Evolutionary conservation across 306 rosid species (phyloP).

Genomic region (Leucaena leucocephala): DNA sequence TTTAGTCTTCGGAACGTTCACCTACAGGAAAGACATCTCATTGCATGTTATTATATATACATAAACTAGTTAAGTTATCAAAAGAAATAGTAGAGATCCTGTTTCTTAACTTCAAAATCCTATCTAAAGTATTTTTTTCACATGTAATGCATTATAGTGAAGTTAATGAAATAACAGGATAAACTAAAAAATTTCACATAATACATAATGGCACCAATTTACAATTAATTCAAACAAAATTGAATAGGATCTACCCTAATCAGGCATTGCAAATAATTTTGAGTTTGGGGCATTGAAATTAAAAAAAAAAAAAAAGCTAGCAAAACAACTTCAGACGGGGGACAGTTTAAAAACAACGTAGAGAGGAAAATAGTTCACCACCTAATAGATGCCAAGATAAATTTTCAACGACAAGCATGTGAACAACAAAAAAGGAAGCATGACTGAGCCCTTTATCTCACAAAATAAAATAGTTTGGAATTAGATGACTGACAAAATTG

Average conservation of each 20-base stretch:
- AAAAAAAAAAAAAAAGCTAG: not conserved
- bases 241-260: not conserved
- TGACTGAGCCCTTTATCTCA: not conserved
- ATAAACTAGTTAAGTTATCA: not conserved
- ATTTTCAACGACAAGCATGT: not conserved
- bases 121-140: no score
- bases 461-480: not conserved
- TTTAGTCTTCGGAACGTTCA: conserved; percentile 61
- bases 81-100: not conserved
- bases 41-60: not conserved
- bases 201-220: not conserved
- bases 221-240: not conserved
- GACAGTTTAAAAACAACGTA: no score
- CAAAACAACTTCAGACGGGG: not conserved
- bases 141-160: not conserved
- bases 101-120: not conserved
- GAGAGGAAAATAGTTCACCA: not conserved
- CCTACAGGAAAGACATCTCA: conserved; percentile 27
- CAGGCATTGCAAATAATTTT: not conserved
- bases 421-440: not conserved
- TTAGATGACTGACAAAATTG: not conserved
- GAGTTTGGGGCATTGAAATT: not conserved
- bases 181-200: not conserved
- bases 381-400: not conserved
- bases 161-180: not conserved